Conservation (phyloP, 768 basidiomycete genomes). For the Filobasidium wieringae region DNA sequence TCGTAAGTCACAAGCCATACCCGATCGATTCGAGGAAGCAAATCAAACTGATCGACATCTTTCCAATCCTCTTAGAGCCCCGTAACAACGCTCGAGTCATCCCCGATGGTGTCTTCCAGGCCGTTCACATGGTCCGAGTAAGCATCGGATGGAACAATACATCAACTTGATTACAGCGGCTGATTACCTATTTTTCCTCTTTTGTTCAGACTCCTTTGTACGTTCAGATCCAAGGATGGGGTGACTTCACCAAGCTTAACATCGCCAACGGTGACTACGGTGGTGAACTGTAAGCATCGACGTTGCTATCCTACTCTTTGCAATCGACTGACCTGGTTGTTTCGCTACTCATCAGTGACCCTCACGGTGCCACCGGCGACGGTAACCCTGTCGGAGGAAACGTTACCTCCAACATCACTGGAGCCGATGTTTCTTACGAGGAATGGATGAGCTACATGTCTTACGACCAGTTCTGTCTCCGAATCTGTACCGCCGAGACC, state of each 20-base stretch:
- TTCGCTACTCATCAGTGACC: too few species aligned
- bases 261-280: slow-evolving; percentile 36
- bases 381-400: slow-evolving; percentile 41
- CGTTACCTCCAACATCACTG: slow-evolving; percentile 38
- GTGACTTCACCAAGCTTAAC: slow-evolving; percentile 44
- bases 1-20: too few species aligned
- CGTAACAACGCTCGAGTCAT: slow-evolving; percentile 43
- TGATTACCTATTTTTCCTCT: too few species aligned
- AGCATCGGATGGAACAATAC: too few species aligned
- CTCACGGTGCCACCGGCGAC: slow-evolving; percentile 30
- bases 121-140: too few species aligned
- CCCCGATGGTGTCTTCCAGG: slow-evolving; percentile 40
- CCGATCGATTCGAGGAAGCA: too few species aligned
- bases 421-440: slow-evolving; percentile 39
- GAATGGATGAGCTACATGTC: slow-evolving; percentile 46
- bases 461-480: slow-evolving; percentile 43
- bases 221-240: slow-evolving; percentile 44
- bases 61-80: slow-evolving; percentile 34
- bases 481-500: slow-evolving; percentile 44
- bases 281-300: neutral
- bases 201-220: slow-evolving; percentile 44
- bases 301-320: neutral
- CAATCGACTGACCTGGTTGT: too few species aligned
- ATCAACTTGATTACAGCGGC: too few species aligned
- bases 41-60: too few species aligned